Evolutionary conservation across 148 eudicot species (phyloP), one percentile per base, ranked within the genome.

Genomic region (Rhododendron kiyosumense): DNA sequence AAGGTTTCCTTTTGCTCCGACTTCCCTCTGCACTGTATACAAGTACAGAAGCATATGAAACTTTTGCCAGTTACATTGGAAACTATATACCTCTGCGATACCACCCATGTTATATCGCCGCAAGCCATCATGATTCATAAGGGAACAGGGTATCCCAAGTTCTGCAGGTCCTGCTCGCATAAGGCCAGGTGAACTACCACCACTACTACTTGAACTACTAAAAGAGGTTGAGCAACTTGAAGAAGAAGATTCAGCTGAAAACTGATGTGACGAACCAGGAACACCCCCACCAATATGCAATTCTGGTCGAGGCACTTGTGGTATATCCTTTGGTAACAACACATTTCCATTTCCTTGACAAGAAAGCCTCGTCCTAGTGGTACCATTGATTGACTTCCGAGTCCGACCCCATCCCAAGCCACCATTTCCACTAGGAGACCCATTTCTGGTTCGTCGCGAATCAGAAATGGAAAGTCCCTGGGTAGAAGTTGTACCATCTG

Each of bases 11-110:
- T 69, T 65, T 52, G 59, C 41, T 30, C 30, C 61, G 7, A 26
- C 34, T 22, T 76, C 43, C 54, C 57, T 85, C 49, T 24, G 24
- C 49, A 65, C 12, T 24, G 52, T 36, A 74, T 77, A 46, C 63
- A 26, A 63, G 20, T 32, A 61, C 78, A 51, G 30, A 76, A 83
- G 54, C 84, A 89, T 76, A 75, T 69, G 52, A 10, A 67, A 11
- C 6, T 41, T 17, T 57, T 65, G 30, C 30, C 73, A 22, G 79
- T 65, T 14, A 10, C 20, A 52, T 32, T 7, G 52, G 10, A 45
- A 41, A 57, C n/a, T 26, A 71, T 34, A 86, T 95, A 96, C 99
- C 98, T 97, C 97, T 28, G 98, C 95, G 83, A 94, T 91, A 26
- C 94, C 96, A 89, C 91, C 91, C 83, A 93, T 88, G 90, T 90